Conservation (phyloP, 352 stramenopile species). For the Phytophthora nicotianae region DNA sequence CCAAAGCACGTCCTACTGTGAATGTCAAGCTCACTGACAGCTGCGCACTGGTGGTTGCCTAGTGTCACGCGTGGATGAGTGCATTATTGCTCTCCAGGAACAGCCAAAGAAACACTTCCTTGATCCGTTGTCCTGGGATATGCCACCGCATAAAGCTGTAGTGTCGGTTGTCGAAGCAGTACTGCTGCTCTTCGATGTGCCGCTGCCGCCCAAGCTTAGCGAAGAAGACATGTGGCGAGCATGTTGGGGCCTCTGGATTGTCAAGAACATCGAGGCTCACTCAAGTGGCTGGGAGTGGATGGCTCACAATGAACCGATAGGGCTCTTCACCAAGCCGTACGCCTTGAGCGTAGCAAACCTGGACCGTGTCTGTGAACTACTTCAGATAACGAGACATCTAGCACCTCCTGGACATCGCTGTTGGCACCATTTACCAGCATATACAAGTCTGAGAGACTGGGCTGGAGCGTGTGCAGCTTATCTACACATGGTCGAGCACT, state of each 20-base stretch:
- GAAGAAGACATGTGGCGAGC: constrained; percentile 50
- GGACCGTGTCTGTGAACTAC: constrained; percentile 38
- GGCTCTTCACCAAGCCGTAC: constrained; percentile 80
- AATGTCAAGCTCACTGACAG: background rate
- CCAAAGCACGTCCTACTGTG: background rate
- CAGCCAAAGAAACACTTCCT: constrained; percentile 64
- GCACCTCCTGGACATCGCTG: constrained; percentile 38
- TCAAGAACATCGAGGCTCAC: constrained; percentile 81
- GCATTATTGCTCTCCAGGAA: constrained; percentile 63
- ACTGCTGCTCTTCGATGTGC: constrained; percentile 63
- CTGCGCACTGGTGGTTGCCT: background rate
- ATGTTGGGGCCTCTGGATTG: constrained; percentile 70
- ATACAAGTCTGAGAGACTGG: constrained; percentile 58
- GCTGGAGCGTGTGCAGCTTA: constrained; percentile 48
- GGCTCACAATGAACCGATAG: constrained; percentile 62
- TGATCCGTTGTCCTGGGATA: constrained; percentile 66
- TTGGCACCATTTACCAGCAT: constrained; percentile 66
- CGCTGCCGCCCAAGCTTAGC: constrained; percentile 8
- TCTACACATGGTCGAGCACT: constrained; percentile 63
- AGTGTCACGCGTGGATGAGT: constrained; percentile 67
- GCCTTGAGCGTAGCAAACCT: constrained; percentile 46
- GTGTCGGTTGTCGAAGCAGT: constrained; percentile 57
- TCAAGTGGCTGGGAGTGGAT: constrained; percentile 68
- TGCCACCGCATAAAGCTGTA: constrained; percentile 47
- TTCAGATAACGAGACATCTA: constrained; percentile 26